Conservation (phyloP, 441 rosid genomes). For the Aleurites moluccanus region DNA sequence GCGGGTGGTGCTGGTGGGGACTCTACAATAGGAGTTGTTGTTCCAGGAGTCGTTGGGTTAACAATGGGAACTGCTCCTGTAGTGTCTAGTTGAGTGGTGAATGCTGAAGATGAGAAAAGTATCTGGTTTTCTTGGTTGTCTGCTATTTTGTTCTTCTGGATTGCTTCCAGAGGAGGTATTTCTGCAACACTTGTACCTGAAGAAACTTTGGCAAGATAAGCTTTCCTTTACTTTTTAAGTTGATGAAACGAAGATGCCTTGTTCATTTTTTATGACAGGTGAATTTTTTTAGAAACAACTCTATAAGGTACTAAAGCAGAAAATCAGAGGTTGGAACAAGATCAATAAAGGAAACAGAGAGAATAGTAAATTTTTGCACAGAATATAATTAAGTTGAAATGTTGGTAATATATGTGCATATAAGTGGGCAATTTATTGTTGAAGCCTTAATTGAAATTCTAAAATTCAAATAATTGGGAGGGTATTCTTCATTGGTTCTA, state of each 20-base stretch:
- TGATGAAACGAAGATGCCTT: background rate
- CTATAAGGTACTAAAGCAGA: background rate
- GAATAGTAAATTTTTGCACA: too few relatives aligned
- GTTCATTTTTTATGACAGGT: background rate
- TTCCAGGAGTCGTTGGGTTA: conserved; percentile 68
- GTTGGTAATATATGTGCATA: background rate
- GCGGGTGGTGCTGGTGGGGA: conserved; percentile 33
- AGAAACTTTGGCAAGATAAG: conserved; percentile 29
- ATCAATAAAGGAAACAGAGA: background rate
- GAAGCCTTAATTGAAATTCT: background rate
- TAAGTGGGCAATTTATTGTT: background rate
- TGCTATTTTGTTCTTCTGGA: conserved; percentile 25
- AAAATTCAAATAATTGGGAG: background rate
- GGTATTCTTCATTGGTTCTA: background rate
- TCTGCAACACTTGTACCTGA: conserved; percentile 55
- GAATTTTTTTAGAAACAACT: background rate
- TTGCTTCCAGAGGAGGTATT: conserved; percentile 38
- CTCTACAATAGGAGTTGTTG: conserved; percentile 32
- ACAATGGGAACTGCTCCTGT: conserved; percentile 52
- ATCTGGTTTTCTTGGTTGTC: conserved; percentile 33
- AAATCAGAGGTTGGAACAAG: background rate
- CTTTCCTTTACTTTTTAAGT: conserved; percentile 1
- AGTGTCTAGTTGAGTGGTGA: conserved; percentile 38
- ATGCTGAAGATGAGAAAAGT: conserved; percentile 29
- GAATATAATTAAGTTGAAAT: background rate